phyloP scores from a whole-genome alignment of 176 grass and related monocot species.

The Juncus effusus region DNA sequence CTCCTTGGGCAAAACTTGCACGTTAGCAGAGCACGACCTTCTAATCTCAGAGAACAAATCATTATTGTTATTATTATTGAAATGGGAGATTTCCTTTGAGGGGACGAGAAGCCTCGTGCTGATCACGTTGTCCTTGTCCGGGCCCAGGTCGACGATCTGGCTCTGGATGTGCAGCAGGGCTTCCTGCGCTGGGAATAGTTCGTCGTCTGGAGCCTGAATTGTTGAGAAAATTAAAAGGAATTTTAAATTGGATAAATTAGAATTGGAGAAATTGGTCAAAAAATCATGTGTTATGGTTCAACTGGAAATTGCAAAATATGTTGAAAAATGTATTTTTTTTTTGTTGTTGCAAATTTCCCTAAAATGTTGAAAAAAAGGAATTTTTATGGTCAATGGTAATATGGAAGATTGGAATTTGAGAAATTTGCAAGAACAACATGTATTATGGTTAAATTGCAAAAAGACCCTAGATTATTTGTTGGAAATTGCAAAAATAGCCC shows the following conservation, averaged over 20 bases:
- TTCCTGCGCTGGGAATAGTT: slow-evolving; percentile 94
- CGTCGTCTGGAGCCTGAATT: slow-evolving; percentile 71
- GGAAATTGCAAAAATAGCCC: too few relatives aligned
- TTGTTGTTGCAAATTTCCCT: too few relatives aligned
- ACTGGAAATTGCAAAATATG: too few relatives aligned
- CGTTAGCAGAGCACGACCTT: slow-evolving; percentile 68
- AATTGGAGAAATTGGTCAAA: slow-evolving; percentile 15
- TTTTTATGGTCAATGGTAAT: too few relatives aligned
- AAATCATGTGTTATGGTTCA: background rate
- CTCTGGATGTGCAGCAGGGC: slow-evolving; percentile 91
- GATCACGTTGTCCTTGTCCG: slow-evolving; percentile 94
- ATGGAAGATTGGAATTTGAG: too few relatives aligned
- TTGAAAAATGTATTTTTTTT: too few relatives aligned
- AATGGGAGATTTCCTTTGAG: slow-evolving; percentile 79
- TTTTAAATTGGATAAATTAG: background rate
- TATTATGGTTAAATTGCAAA: too few relatives aligned
- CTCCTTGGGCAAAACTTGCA: slow-evolving; percentile 94
- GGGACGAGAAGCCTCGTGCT: slow-evolving; percentile 87
- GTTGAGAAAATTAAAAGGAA: slow-evolving; percentile 23
- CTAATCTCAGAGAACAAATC: slow-evolving; percentile 83
- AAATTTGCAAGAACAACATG: too few relatives aligned
- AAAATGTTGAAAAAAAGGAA: too few relatives aligned
- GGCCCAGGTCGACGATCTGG: slow-evolving; percentile 91
- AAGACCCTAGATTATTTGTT: too few relatives aligned
- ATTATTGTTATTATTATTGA: slow-evolving; percentile 71